phyloP scores from a whole-genome alignment of 805 yeast species.

The Myxozyma lipomycoides region DNA sequence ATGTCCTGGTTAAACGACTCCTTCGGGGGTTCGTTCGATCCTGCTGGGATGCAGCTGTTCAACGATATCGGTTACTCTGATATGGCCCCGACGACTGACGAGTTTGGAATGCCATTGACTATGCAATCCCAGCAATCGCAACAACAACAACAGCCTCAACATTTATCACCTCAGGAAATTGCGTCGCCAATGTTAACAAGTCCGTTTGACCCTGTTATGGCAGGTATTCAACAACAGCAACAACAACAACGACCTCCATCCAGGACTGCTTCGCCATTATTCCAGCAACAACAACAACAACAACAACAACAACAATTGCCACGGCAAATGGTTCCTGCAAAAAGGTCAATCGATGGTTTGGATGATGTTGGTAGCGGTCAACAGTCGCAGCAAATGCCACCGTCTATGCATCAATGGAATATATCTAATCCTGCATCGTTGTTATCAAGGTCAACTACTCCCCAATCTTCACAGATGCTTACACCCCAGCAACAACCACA shows the following conservation, averaged over 20 bases:
- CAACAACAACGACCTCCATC: too few relatives aligned
- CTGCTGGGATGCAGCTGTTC: slow-evolving; percentile 10
- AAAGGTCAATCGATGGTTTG: not conserved
- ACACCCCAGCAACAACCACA: slow-evolving; percentile 6
- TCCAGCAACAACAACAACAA: slow-evolving; percentile 9
- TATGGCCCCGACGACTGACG: not conserved
- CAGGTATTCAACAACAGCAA: slow-evolving; percentile 7
- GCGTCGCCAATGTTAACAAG: not conserved
- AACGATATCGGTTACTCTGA: slow-evolving; percentile 6
- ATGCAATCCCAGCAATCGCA: not conserved
- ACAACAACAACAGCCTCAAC: not conserved
- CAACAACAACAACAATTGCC: slow-evolving; percentile 19
- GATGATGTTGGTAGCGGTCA: too few relatives aligned
- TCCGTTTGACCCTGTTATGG: not conserved
- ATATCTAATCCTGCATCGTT: not conserved
- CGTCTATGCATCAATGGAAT: slow-evolving; percentile 1
- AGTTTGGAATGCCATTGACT: slow-evolving; percentile 1
- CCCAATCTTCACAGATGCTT: slow-evolving; percentile 6
- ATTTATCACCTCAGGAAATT: not conserved
- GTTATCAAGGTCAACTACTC: slow-evolving; percentile 1
- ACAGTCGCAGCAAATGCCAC: slow-evolving; percentile 4
- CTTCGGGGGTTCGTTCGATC: slow-evolving; percentile 8
- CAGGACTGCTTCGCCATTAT: too few relatives aligned
- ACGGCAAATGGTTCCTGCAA: slow-evolving; percentile 7
- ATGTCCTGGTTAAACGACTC: slow-evolving; percentile 19